Base-by-base conservation (phyloP, 208 protist species). In the Acanthamoeba castellanii region DNA sequence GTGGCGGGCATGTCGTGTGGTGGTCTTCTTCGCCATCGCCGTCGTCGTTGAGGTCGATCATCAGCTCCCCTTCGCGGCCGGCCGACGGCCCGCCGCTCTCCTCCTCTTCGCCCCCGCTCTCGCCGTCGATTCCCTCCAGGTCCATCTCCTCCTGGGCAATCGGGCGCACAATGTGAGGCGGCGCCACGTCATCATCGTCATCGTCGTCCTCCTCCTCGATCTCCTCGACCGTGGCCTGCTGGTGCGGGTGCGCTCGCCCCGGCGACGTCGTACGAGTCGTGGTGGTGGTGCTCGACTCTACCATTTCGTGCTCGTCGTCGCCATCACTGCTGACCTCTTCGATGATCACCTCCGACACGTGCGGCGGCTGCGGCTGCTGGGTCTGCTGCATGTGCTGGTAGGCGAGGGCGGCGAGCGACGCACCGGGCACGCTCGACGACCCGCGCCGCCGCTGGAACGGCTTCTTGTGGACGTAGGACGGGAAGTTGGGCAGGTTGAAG, bases 401-500 rank as follows among this genome's bases (percentile, higher is more conserved):
- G 37, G 74, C 74, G 20, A 84, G 30, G 20, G 74, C 32, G 22
- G 74, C 74, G 1, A 84, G 22, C 74, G 45, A 55, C 11, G 74
- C 74, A 5, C 37, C 32, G 20, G 74, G 37, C 37, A 45, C 74
- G 32, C 32, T 84, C 5, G 13, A 34, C 30, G 74, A 84, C 14
- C 74, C 45, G 74, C 74, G 74, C n/a, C 74, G 32, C 47, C 74
- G 74, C 74, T 84, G 74, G 42, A 84, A 84, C 37, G 74, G 74
- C 42, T 84, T 84, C 74, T 84, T 84, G 74, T 84, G 74, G 32
- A 84, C 74, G 27, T 84, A 84, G 11, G 74, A 84, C 74, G 74
- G 74, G 74, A 84, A 84, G 27, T 84, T 84, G 74, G 74, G 74
- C 32, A 84, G 74, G 42, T 84, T 84, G 37, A 84, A 84, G 74